Evolutionary conservation across 1,284 basidiomycete species (phyloP), one percentile per base, ranked within the genome.

Genomic region (Moesziomyces antarcticus): DNA sequence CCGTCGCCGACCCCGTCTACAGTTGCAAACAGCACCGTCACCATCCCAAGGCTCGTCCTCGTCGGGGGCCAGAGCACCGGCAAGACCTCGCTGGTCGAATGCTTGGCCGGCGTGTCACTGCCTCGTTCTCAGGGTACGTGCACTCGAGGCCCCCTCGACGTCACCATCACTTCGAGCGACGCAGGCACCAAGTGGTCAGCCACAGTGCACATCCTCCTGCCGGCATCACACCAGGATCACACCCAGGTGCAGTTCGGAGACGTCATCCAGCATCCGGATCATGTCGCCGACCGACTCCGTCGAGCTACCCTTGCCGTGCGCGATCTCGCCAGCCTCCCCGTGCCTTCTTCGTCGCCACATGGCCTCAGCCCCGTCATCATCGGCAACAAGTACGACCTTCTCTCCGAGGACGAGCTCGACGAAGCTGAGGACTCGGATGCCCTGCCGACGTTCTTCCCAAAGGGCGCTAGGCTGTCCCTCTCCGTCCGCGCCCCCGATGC

Each of bases 61-160:
- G 54, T 62, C 43, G 65, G 58, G 13, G 54, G 58, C 11, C 65
- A 68, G 37, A 61, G 58, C 35, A 56, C 58, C 10, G 65, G 59
- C 13, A 62, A 68, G 43, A 61, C 50, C 58, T 54, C 53, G n/a
- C 54, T 68, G 18, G 65, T 68, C 40, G 58, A 68, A 27, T 53
- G 54, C 50, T 50, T 68, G 5, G 50, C 58, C 18, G 65, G 65
- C 8, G 56, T 68, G 25, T n/a, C 58, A 4, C 58, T 68, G 1
- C 65, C 65, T 0, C 54, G 59, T 7, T 56, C 58, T 1, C 30
- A 37, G 3, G 65, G 65, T 1, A 68, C 65, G 2, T 68, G 65
- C 37, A 68, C 65, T 0, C 50, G 65, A 1, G 65, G 65, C 6
- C 65, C 65, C 0, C 51, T 68, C 33, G 65, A 68, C 41, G 55